Evolutionary conservation across 73 alveolate genomes (phyloP).

Genomic region (Breviolum minutum): DNA sequence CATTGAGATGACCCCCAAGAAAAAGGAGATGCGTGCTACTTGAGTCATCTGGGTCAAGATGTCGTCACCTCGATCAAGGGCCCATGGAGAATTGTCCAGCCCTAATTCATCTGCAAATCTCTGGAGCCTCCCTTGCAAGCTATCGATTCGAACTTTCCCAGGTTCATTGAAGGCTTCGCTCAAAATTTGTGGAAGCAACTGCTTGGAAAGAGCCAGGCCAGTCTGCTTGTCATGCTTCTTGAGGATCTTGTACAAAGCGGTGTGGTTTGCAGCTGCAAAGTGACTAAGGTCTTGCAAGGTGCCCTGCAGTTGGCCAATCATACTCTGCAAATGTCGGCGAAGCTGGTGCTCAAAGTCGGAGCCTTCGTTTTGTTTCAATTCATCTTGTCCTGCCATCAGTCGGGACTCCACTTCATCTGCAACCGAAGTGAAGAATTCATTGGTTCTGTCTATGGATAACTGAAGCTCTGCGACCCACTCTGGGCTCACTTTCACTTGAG

Average conservation of each 20-base stretch:
- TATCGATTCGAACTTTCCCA: constrained; percentile 28
- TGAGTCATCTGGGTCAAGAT: background rate
- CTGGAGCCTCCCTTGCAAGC: background rate
- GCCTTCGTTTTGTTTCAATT: constrained; percentile 31
- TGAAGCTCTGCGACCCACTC: constrained; percentile 60
- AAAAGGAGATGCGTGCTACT: constrained; percentile 68
- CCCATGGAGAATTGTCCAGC: constrained; percentile 16
- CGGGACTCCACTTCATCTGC: constrained; percentile 79
- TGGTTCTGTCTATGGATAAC: constrained; percentile 33
- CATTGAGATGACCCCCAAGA: constrained; percentile 79
- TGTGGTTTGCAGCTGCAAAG: constrained; percentile 28
- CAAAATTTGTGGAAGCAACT: constrained; percentile 29
- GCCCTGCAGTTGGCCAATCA: constrained; percentile 42
- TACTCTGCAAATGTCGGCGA: constrained; percentile 52
- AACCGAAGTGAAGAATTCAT: constrained; percentile 54
- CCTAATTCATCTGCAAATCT: constrained; percentile 54
- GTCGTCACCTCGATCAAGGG: constrained; percentile 26
- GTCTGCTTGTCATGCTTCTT: constrained; percentile 91
- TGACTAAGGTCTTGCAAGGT: constrained; percentile 40
- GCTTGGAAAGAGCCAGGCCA: constrained; percentile 5
- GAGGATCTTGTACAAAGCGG: constrained; percentile 57
- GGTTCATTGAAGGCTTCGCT: constrained; percentile 57
- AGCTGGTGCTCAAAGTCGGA: constrained; percentile 58
- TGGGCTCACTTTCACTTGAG: background rate
- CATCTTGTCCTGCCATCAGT: constrained; percentile 53